Evolutionary conservation across 1,139 yeast genomes (phyloP), one percentile per base, ranked within the genome.

Genomic region (Wickerhamomyces sp.): DNA sequence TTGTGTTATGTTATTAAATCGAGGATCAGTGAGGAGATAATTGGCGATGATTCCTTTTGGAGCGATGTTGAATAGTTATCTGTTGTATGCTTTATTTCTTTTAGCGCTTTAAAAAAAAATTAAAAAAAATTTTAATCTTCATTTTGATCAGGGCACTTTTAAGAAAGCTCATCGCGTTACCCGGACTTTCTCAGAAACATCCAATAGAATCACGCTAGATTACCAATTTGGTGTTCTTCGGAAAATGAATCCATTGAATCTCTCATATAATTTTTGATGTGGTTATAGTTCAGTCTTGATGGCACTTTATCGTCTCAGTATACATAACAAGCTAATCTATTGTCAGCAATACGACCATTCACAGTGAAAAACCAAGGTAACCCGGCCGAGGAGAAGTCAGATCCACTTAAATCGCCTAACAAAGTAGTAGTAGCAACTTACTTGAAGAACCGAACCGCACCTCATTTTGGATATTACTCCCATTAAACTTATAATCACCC

Each of bases 1-100:
- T 69, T 34, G 10, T 40, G 29, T 7, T 34, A n/a, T 30, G 18
- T 15, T 38, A 15, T 4, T 27, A 36, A 6, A 29, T 15, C 7
- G 27, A 18, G 27, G 26, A 33, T 13, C 13, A 10, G 18, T 13
- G 35, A 33, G 13, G n/a, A 11, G 18, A 33, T 4, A 14, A 33
- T 33, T 33, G 14, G 35, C 18, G 13, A 18, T 18, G 23, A 18
- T 18, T 5, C 23, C 23, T n/a, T 18, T 18, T 18, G 23, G 4
- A 18, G 23, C 23, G 23, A 18, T 18, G 23, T 18, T 18, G 23
- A 18, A 18, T 18, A 18, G 23, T 18, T 18, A 18, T 18, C 23
- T 18, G 3, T 18, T 18, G 23, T n/a, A 18, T 18, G 23, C 4
- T 18, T 27, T 15, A 37, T 37, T 37, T 37, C 40, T 39, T 27